A percentile compares a stretch with the other conserved stretches of the same genome.
These are phyloP conservation scores for Leptographium radiaticola DNA, from an alignment of 2,329 filamentous ascomycete genomes.

Conservation along the genomic window DNA sequence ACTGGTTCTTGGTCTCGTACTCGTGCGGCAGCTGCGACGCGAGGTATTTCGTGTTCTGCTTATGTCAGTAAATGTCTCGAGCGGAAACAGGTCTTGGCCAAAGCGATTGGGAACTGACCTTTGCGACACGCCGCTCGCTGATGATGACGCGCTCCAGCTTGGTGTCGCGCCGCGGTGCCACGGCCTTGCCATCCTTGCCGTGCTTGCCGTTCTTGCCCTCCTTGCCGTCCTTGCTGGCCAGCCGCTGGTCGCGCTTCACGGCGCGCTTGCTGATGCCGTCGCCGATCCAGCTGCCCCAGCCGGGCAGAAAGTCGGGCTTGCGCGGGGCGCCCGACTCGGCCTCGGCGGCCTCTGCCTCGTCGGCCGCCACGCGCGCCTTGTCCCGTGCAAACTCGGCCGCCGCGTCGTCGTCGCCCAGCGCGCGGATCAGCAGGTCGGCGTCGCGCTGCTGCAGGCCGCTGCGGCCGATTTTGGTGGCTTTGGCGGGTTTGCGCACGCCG, in stretches of 20 bases:
- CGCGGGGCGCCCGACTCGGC: slow-evolving; percentile 26
- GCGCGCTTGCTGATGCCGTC: slow-evolving; percentile 64
- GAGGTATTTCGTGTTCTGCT: slow-evolving; percentile 71
- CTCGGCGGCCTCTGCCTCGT: slow-evolving; percentile 74
- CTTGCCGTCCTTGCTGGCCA: slow-evolving; percentile 33
- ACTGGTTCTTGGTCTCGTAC: slow-evolving; percentile 81
- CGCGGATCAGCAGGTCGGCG: slow-evolving; percentile 55
- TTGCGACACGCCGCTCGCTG: slow-evolving; percentile 80
- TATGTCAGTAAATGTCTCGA: background rate
- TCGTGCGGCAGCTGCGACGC: slow-evolving; percentile 73
- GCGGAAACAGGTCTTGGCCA: too few species aligned
- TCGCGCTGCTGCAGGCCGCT: background rate
- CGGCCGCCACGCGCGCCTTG: slow-evolving; percentile 60
- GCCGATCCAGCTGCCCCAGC: slow-evolving; percentile 89
- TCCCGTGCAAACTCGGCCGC: slow-evolving; percentile 68
- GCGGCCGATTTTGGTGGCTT: background rate
- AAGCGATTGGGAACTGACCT: too few species aligned
- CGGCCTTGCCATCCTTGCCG: slow-evolving; percentile 55
- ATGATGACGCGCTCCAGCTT: slow-evolving; percentile 79
- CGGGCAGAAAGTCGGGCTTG: slow-evolving; percentile 73
- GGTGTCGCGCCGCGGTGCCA: slow-evolving; percentile 65
- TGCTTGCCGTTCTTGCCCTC: slow-evolving; percentile 34
- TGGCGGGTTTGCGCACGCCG: background rate
- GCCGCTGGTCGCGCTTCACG: slow-evolving; percentile 42
- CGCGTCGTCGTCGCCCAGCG: slow-evolving; percentile 72